phyloP scores from a whole-genome alignment of 2,329 filamentous ascomycete genomes.

The Botrytis byssoidea region DNA sequence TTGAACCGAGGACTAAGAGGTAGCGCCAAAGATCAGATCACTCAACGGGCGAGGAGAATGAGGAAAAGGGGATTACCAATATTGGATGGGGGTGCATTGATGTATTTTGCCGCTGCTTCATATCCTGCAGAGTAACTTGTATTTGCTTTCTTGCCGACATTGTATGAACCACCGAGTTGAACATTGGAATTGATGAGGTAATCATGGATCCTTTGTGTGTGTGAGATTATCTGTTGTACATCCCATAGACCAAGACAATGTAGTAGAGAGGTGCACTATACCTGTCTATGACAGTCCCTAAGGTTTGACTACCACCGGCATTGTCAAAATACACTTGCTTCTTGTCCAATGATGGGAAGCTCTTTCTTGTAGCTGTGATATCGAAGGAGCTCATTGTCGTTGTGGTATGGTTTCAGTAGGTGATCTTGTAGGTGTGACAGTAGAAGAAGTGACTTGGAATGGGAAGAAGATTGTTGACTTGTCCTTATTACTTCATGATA shows the following conservation, averaged over 20 bases:
- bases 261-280: constrained; percentile 37
- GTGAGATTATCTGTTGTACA: constrained; percentile 16
- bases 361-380: constrained; percentile 53
- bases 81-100: constrained; percentile 65
- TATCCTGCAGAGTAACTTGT: constrained; percentile 59
- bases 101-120: constrained; percentile 64
- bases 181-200: constrained; percentile 71
- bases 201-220: constrained; percentile 52
- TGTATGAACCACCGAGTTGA: constrained; percentile 72
- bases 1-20: constrained; percentile 63
- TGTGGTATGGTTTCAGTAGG: background rate
- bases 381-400: constrained; percentile 46
- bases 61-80: constrained; percentile 48
- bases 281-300: constrained; percentile 66
- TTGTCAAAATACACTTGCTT: constrained; percentile 76
- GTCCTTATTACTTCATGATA: constrained; percentile 13
- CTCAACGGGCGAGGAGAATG: background rate
- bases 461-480: background rate
- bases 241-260: background rate
- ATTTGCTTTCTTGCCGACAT: constrained; percentile 58
- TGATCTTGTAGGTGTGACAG: background rate
- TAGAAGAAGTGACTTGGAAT: background rate
- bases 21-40: background rate
- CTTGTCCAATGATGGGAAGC: constrained; percentile 67
- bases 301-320: constrained; percentile 70